Conservation (phyloP, 371 early-diverging fungal species). For the Mortierella sp. region DNA sequence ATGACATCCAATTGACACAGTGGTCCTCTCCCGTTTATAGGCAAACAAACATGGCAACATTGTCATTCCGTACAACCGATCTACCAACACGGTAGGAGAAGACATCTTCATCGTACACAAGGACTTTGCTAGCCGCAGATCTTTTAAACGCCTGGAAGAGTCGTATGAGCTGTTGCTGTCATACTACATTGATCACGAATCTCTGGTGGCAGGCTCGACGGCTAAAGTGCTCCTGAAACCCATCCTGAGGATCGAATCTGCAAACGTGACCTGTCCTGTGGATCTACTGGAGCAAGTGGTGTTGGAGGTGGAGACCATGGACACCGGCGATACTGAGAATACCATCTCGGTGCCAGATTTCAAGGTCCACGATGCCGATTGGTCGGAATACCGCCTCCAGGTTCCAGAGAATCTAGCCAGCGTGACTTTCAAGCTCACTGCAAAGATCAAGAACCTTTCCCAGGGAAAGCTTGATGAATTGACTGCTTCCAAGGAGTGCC, state of each 20-base stretch:
- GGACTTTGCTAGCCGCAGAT: slow-evolving; percentile 56
- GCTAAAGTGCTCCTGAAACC: slow-evolving; percentile 60
- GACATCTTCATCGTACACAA: slow-evolving; percentile 53
- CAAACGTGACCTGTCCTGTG: slow-evolving; percentile 43
- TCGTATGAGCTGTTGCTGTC: slow-evolving; percentile 49
- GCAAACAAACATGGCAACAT: slow-evolving; percentile 57
- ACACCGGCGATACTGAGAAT: slow-evolving; percentile 42
- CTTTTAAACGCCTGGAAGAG: slow-evolving; percentile 54
- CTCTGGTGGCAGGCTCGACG: slow-evolving; percentile 54
- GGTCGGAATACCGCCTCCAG: slow-evolving; percentile 37
- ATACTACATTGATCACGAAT: slow-evolving; percentile 62
- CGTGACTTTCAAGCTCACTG: slow-evolving; percentile 47
- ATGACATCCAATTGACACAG: neutral
- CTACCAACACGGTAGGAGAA: neutral
- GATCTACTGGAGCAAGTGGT: slow-evolving; percentile 56
- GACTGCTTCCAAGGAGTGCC: neutral
- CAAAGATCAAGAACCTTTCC: slow-evolving; percentile 51
- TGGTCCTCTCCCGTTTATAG: slow-evolving; percentile 22
- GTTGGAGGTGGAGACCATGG: slow-evolving; percentile 45
- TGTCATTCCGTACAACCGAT: slow-evolving; percentile 56
- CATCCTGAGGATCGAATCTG: slow-evolving; percentile 34
- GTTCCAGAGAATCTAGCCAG: slow-evolving; percentile 40
- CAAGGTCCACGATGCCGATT: slow-evolving; percentile 31
- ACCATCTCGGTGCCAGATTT: slow-evolving; percentile 42
- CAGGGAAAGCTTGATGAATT: slow-evolving; percentile 22